phyloP scores from a whole-genome alignment of 768 basidiomycete species.

The Paxillus ammoniavirescens region DNA sequence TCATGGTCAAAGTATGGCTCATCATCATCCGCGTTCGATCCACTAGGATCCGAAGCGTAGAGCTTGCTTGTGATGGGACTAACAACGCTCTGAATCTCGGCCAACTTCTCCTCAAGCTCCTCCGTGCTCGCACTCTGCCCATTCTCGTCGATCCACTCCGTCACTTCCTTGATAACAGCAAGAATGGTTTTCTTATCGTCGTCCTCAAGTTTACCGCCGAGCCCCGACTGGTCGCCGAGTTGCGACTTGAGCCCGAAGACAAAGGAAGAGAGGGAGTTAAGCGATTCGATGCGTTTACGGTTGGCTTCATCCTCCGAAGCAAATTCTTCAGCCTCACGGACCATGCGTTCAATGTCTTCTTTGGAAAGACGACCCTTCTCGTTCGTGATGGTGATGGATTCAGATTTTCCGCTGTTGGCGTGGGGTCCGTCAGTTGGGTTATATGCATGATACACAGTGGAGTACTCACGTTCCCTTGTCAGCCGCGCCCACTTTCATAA shows the following conservation, averaged over 20 bases:
- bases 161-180: constrained; percentile 79
- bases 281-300: constrained; percentile 81
- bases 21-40: constrained; percentile 38
- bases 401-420: constrained; percentile 68
- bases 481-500: constrained; percentile 89
- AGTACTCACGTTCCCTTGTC: constrained; percentile 87
- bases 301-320: constrained; percentile 76
- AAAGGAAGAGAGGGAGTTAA: constrained; percentile 78
- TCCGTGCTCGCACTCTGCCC: constrained; percentile 74
- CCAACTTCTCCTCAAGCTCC: constrained; percentile 88
- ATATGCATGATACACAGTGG: not conserved
- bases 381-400: constrained; percentile 92
- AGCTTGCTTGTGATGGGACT: constrained; percentile 86
- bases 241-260: constrained; percentile 88
- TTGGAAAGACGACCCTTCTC: constrained; percentile 90
- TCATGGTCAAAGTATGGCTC: constrained; percentile 48
- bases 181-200: constrained; percentile 85
- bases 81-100: constrained; percentile 70
- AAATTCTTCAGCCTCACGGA: constrained; percentile 90
- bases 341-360: constrained; percentile 96
- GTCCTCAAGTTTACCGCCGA: constrained; percentile 82
- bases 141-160: constrained; percentile 90
- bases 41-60: constrained; percentile 47
- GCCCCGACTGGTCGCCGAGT: constrained; percentile 81
- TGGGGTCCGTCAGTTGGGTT: not conserved